Evolutionary conservation across 768 basidiomycete species (phyloP), one percentile per base, ranked within the genome.

Genomic region (Leucogyrophana mollusca): DNA sequence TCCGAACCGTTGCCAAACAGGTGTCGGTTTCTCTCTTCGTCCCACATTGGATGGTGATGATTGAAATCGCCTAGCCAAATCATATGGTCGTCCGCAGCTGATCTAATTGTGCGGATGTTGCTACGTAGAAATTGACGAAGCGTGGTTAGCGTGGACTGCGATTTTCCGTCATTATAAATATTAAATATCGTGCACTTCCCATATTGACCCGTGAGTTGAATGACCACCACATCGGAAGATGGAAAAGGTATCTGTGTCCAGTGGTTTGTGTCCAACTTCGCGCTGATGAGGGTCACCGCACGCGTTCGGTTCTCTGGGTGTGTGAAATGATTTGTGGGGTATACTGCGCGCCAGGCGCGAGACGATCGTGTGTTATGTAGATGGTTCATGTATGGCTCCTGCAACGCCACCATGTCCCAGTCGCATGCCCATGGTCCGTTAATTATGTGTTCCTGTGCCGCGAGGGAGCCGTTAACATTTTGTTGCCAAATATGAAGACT

Each of bases 51-150:
- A 53, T 71, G 68, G 45, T 73, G 72, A 7, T 64, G 46, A 53
- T 73, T 73, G 61, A 73, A 71, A 56, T 73, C 65, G 0, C 70
- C 71, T 0, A 56, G 34, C 64, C 61, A 65, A 5, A 72, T 16
- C 9, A 61, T 21, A 38, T 60, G 56, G 16, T 47, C 38, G 9
- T 27, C 16, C 16, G 11, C 46, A 10, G 41, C 23, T 9, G 32
- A 33, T 7, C 34, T 9, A 14, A 32, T 16, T 1, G 23, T 11
- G 20, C 23, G 4, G 11, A 38, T 42, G 22, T 46, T n/a, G 4
- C 17, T 9, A 5, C 10, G 5, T 5, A 54, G 34, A 46, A 45
- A 58, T 1, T 13, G 21, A 10, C 24, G 40, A 3, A 63, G 47
- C 1, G 43, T 47, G 9, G 22, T 23, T 0, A 67, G 39, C 0